Evolutionary conservation across 2,329 filamentous ascomycete species (phyloP).

Genomic region (Clarireedia sp.): DNA sequence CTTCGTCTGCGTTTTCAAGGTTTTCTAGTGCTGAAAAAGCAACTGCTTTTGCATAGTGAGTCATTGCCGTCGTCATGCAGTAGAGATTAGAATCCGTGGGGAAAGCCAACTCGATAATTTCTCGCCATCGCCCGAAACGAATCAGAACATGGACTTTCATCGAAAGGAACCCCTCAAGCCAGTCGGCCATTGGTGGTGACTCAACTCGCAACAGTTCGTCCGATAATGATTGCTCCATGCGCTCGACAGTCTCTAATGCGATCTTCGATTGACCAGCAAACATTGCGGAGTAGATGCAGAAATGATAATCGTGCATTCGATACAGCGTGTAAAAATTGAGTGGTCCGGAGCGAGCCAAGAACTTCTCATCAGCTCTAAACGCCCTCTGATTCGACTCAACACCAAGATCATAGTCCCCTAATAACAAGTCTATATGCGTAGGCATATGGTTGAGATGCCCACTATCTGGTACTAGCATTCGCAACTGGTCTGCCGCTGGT

Average conservation of each 20-base stretch:
- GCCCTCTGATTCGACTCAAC: conserved; percentile 61
- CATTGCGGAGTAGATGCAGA: conserved; percentile 70
- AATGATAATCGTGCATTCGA: conserved; percentile 67
- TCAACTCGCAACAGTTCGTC: conserved; percentile 55
- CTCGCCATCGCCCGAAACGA: conserved; percentile 65
- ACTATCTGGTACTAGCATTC: conserved; percentile 57
- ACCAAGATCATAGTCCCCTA: conserved; percentile 61
- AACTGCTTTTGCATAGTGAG: conserved; percentile 60
- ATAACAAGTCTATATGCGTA: conserved; percentile 65
- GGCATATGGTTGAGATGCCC: conserved; percentile 73
- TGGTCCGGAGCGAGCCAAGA: conserved; percentile 48
- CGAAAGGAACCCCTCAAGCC: conserved; percentile 63
- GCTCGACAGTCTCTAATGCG: conserved; percentile 51
- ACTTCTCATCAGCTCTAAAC: conserved; percentile 60
- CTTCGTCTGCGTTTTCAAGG: conserved; percentile 44
- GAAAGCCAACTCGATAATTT: conserved; percentile 48
- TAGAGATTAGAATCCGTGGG: conserved; percentile 55
- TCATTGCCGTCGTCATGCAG: conserved; percentile 60
- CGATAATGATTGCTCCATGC: conserved; percentile 55
- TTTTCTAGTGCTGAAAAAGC: conserved; percentile 53
- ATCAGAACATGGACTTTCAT: conserved; percentile 63
- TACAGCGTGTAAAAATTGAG: conserved; percentile 73
- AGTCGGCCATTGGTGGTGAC: conserved; percentile 70
- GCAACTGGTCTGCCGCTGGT: conserved; percentile 51
- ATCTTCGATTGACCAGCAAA: conserved; percentile 58